phyloP scores from a whole-genome alignment of 1,284 basidiomycete genomes.

The Cronartium ribicola region DNA sequence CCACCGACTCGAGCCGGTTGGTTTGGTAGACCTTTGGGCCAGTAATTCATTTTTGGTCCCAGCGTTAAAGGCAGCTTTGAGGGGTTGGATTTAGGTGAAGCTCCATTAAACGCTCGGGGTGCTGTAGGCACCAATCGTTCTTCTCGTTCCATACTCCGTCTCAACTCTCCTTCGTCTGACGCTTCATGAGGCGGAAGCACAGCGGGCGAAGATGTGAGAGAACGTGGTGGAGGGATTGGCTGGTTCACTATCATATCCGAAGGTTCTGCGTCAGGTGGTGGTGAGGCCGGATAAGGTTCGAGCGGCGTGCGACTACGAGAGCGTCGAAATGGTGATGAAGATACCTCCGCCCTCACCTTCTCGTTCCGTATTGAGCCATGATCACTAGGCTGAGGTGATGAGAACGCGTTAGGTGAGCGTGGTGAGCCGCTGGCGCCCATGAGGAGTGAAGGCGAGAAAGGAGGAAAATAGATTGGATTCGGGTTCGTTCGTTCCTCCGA shows the following conservation, averaged over 20 bases:
- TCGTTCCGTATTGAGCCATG: not conserved
- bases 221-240: not conserved
- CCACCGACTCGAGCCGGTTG: not conserved
- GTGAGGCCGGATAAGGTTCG: slow-evolving; percentile 12
- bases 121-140: not conserved
- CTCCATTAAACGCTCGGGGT: not conserved
- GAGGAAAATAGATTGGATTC: slow-evolving; percentile 34
- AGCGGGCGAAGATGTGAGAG: not conserved
- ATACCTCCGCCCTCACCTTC: not conserved
- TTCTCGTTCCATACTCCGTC: not conserved
- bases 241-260: not conserved
- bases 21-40: not conserved
- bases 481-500: not conserved
- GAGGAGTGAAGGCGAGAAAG: slow-evolving; percentile 35
- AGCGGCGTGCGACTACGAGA: slow-evolving; percentile 20
- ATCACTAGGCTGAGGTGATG: slow-evolving; percentile 7
- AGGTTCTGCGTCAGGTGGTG: not conserved
- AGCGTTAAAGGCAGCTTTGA: too few species aligned
- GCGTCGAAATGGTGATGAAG: slow-evolving; percentile 1
- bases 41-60: too few species aligned
- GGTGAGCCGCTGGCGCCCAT: slow-evolving; percentile 18
- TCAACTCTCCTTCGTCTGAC: not conserved
- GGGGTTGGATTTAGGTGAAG: not conserved
- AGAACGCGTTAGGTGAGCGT: not conserved
- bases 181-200: not conserved